Evolutionary conservation across 805 yeast species (phyloP), one percentile per base, ranked within the genome.

Genomic region (Yarrowia yakushimensis): DNA sequence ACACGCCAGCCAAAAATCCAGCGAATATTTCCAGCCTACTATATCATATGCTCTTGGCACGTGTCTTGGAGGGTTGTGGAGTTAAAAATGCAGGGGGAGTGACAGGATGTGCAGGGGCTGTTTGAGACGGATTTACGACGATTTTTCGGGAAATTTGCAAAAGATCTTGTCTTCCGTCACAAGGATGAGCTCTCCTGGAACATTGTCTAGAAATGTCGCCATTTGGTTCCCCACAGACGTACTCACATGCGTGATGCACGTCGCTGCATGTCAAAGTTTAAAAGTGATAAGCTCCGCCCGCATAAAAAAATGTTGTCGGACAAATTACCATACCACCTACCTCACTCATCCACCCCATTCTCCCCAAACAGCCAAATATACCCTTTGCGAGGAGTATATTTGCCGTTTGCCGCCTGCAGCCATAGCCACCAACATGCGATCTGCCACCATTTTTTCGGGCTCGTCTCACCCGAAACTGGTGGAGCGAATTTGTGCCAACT

Each of bases 391-490:
- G n/a, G 34, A 6, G 48, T 42, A 42, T 42, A 42, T 42, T 13
- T 36, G 41, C 15, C 36, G 18, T 2, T n/a, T 15, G 8, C 31
- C 15, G 20, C 17, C 55, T 28, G 3, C 28, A 48, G 20, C 28
- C 22, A 55, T 55, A 39, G 22, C 61, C 9, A 20, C 61, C 36
- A 31, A 55, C 48, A 55, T 55, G 61, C 36, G 61, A 55, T 55
- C 61, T 2, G 61, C 61, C 15, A 55, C 61, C 25, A 87, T 94
- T 17, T 83, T 94, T 69, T 92, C 97, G 18, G 98, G 99, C 37
- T 83, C 90, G 34, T 87, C 97, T 11, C 96, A 94, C 71, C 94
- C 96, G 4, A 81, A 80, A 9, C 81, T 94, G 60, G 86, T 93
- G 3, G 80, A 80, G 36, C 76, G 84, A 65, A 91, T 94, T 42